Evolutionary conservation across 2,329 filamentous ascomycete species (phyloP), one percentile per base, ranked within the genome.

Genomic region (Nemania sp.): DNA sequence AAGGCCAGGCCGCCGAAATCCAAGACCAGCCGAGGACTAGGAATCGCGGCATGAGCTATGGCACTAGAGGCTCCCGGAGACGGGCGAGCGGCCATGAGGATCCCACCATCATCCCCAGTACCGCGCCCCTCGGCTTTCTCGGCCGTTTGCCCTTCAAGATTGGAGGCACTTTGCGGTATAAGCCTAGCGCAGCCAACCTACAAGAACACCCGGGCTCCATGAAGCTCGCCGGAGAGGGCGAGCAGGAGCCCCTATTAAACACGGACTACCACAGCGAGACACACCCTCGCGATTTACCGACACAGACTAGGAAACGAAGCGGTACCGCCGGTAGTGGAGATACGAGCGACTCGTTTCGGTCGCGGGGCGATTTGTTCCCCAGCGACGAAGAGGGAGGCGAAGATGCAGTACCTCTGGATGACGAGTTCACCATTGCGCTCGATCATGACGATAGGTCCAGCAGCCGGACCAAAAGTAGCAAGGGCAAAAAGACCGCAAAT

Each of bases 1-100:
- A 61, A 24, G 41, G 46, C 24, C 49, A 52, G 12, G 15, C 48
- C 22, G 62, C 54, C 31, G 66, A 69, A 37, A 49, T 68, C 24
- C 54, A 63, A 19, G 67, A 70, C 20, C 68, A 70, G 22, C 66
- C 67, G 3, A 61, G 52, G 47, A 61, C 53, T 12, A 58, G 86
- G 61, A 90, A 90, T 73, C 79, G 88, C 61, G 88, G 85, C 33
- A 97, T 97, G 93, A 96, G 86, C 72, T 97, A 97, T 71, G 90
- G 90, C 33, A 88, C 89, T 28, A 79, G 87, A 57, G 79, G 80
- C 20, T 75, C 64, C 36, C 68, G 77, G 64, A 73, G 78, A 77
- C 77, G 75, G 54, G 64, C 73, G 26, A 68, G 63, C 44, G 71
- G 77, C 77, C 68, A 78, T 77, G 74, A 91, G 74, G 91, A 96